phyloP scores from a whole-genome alignment of 306 rosid species.

The Prunus kanzakura region DNA sequence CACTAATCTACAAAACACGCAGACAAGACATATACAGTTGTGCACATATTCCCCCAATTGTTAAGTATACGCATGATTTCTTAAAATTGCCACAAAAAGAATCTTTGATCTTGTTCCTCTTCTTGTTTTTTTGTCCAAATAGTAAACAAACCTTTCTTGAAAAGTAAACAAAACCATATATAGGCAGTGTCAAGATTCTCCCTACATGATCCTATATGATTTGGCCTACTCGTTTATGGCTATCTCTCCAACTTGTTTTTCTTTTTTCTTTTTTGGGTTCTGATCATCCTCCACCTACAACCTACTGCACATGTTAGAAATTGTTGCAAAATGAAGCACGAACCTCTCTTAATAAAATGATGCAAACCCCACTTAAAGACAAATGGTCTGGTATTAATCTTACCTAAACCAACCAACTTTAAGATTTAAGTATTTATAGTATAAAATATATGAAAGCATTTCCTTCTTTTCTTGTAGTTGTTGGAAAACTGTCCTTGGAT shows the following conservation, averaged over 20 bases:
- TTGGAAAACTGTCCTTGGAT: constrained; percentile 52
- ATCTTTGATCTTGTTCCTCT: constrained; percentile 2
- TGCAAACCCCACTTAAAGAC: constrained; percentile 33
- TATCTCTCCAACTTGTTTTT: not conserved
- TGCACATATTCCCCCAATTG: not conserved
- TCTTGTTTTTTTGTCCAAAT: not conserved
- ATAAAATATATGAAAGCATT: constrained; percentile 25
- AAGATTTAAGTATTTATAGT: constrained; percentile 10
- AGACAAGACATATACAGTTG: not conserved
- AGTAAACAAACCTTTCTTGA: not conserved
- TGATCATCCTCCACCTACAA: not conserved
- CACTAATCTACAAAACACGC: not conserved
- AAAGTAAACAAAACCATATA: constrained; percentile 8
- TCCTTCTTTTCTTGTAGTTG: constrained; percentile 41
- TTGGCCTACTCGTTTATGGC: constrained; percentile 16
- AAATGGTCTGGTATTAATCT: constrained; percentile 41
- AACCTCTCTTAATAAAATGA: not conserved
- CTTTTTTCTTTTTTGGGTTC: not conserved
- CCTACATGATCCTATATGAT: constrained; percentile 11
- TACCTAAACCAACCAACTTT: constrained; percentile 63
- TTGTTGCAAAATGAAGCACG: constrained; percentile 5
- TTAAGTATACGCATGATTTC: not conserved
- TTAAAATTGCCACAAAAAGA: not conserved
- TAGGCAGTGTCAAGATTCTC: constrained; percentile 20
- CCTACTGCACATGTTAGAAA: not conserved